Conservation (phyloP, 495 filamentous ascomycete species). For the Hypoxylon cercidicola region DNA sequence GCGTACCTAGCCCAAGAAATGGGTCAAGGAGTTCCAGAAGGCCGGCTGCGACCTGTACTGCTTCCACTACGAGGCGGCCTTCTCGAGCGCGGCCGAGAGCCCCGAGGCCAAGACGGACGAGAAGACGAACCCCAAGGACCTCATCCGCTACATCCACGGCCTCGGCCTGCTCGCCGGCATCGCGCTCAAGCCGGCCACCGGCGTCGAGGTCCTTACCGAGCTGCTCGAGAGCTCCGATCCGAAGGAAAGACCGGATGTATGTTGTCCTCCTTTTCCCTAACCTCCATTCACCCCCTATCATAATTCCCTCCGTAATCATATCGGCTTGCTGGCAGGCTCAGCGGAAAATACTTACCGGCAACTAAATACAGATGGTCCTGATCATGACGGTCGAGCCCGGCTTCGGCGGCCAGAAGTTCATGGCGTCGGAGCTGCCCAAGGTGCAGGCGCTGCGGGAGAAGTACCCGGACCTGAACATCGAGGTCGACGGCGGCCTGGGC, state of each 20-base stretch:
- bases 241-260: slow-evolving; percentile 88
- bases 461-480: slow-evolving; percentile 94
- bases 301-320: background rate
- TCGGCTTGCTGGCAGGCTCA: too few species aligned
- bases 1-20: slow-evolving; percentile 83
- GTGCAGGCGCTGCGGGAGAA: slow-evolving; percentile 81
- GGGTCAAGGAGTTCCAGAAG: slow-evolving; percentile 92
- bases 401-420: slow-evolving; percentile 98
- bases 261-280: slow-evolving; percentile 44
- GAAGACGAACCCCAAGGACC: slow-evolving; percentile 80
- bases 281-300: slow-evolving; percentile 9
- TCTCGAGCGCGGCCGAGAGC: slow-evolving; percentile 83
- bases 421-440: slow-evolving; percentile 94
- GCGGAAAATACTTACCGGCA: background rate
- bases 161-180: slow-evolving; percentile 90
- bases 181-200: slow-evolving; percentile 93
- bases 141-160: slow-evolving; percentile 91
- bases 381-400: slow-evolving; percentile 99
- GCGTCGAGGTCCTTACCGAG: slow-evolving; percentile 90
- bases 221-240: slow-evolving; percentile 76
- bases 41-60: slow-evolving; percentile 98
- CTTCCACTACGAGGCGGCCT: slow-evolving; percentile 99
- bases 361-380: slow-evolving; percentile 82
- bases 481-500: slow-evolving; percentile 93
- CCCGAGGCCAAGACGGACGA: slow-evolving; percentile 72